Conservation (phyloP, 371 early-diverging fungal genomes). For the Mucor plumbeus region DNA sequence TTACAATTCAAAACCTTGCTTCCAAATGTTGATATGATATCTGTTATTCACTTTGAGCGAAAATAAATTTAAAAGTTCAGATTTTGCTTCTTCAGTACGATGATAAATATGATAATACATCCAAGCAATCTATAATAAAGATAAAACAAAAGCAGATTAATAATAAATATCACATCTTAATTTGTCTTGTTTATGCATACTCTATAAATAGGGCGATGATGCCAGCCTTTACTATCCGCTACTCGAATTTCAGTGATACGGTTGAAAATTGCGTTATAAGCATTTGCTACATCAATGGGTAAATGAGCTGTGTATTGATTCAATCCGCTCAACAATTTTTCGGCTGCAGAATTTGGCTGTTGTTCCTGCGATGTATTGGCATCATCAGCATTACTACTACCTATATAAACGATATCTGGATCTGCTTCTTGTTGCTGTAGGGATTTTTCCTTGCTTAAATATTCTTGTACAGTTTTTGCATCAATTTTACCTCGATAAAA, state of each 20-base stretch:
- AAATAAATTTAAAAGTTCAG: slow-evolving; percentile 61
- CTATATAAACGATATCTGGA: slow-evolving; percentile 2
- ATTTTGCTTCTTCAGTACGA: slow-evolving; percentile 63
- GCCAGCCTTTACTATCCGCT: slow-evolving; percentile 67
- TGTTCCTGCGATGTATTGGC: not conserved
- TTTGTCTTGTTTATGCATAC: slow-evolving; percentile 40
- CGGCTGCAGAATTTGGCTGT: not conserved
- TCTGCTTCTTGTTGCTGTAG: not conserved
- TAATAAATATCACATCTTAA: not conserved
- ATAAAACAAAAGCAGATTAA: not conserved
- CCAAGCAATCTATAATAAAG: slow-evolving; percentile 65
- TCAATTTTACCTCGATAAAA: slow-evolving; percentile 48
- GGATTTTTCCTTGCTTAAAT: slow-evolving; percentile 11
- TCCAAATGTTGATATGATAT: slow-evolving; percentile 69
- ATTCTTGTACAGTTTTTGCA: slow-evolving; percentile 30
- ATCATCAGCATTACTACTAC: not conserved
- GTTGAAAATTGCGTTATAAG: slow-evolving; percentile 51
- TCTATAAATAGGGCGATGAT: slow-evolving; percentile 69
- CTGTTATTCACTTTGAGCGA: slow-evolving; percentile 58
- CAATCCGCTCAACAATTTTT: not conserved
- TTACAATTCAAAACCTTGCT: slow-evolving; percentile 74
- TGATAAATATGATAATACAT: slow-evolving; percentile 60
- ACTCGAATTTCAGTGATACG: slow-evolving; percentile 53
- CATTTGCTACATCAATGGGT: slow-evolving; percentile 28
- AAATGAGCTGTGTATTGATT: slow-evolving; percentile 10